Conservation (phyloP, 176 grass and related monocot genomes). For the Bonia amplexicaulis region DNA sequence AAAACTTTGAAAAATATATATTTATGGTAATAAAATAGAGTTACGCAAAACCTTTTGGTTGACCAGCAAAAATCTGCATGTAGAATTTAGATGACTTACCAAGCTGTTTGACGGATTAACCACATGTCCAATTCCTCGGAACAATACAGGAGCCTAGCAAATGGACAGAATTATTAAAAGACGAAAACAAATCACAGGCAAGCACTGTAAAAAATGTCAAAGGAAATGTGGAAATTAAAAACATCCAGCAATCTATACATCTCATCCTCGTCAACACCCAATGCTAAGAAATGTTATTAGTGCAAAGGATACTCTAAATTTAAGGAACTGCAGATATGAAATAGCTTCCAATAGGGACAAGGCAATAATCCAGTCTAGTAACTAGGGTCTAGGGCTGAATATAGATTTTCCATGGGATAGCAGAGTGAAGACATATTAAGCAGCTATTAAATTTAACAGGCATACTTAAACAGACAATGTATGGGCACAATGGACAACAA, state of each 20-base stretch:
- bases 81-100: constrained; percentile 42
- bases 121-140: constrained; percentile 77
- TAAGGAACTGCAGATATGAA: not conserved
- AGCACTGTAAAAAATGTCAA: not conserved
- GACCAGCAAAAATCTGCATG: constrained; percentile 2
- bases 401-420: not conserved
- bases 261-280: not conserved
- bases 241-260: not conserved
- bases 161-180: constrained; percentile 15
- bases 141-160: constrained; percentile 68
- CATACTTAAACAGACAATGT: not conserved
- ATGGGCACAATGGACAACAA: not conserved
- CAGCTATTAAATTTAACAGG: not conserved
- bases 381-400: not conserved
- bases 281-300: not conserved
- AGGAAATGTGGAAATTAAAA: not conserved
- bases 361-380: not conserved
- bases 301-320: not conserved
- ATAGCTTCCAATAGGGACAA: not conserved
- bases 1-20: not conserved
- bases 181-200: not conserved
- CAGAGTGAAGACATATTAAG: not conserved
- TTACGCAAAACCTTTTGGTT: not conserved
- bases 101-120: constrained; percentile 77
- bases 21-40: not conserved